Percentiles rank a stretch among this genome's conserved stretches.
These are phyloP conservation scores for Urostyla sp. DNA, from an alignment of 73 alveolate species.

Conservation along the genomic window DNA sequence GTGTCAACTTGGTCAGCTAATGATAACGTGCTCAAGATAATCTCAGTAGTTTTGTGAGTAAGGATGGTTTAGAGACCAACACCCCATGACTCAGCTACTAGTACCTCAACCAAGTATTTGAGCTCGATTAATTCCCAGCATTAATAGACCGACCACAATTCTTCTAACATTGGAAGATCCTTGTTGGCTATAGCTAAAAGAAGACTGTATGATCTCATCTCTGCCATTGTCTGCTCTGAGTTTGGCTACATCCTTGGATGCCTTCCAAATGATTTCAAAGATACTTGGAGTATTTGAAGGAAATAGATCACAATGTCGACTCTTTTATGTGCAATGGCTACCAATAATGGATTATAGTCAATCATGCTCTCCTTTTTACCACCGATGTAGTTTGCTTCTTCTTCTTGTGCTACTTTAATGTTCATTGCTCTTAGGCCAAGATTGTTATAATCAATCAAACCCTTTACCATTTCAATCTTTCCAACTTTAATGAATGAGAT, in stretches of 20 bases:
- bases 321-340: conserved; percentile 25
- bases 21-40: background rate
- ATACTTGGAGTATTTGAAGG: conserved; percentile 5
- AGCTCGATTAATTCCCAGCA: conserved; percentile 16
- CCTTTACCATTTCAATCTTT: conserved; percentile 34
- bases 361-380: conserved; percentile 26
- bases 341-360: conserved; percentile 35
- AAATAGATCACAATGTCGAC: conserved; percentile 31
- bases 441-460: background rate
- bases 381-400: background rate
- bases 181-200: conserved; percentile 14
- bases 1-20: background rate
- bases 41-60: conserved; percentile 3
- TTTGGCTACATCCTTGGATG: background rate
- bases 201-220: background rate
- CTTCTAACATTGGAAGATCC: conserved; percentile 30
- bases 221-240: background rate
- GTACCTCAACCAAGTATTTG: background rate
- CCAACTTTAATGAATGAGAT: conserved; percentile 32
- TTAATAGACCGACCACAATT: conserved; percentile 7
- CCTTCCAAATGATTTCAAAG: conserved; percentile 4
- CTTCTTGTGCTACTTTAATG: conserved; percentile 14
- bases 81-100: conserved; percentile 5
- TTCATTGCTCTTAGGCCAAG: conserved; percentile 4
- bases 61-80: conserved; percentile 22